Evolutionary conservation across 495 filamentous ascomycete genomes (phyloP).

Genomic region (Massariosphaeria phaeospora): DNA sequence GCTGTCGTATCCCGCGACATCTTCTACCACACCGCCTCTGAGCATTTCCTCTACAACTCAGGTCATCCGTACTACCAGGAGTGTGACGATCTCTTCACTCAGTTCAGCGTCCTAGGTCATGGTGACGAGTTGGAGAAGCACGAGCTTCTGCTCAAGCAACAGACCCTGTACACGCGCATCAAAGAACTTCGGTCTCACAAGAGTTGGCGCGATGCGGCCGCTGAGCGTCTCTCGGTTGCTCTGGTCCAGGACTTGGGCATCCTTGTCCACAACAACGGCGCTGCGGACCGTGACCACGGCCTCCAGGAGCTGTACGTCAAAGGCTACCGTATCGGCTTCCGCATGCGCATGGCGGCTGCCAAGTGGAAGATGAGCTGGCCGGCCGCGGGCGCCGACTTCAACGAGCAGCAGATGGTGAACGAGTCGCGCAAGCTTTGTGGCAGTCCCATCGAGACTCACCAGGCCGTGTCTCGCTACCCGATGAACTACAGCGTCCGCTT

Average conservation of each 20-base stretch:
- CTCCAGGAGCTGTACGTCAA: conserved; percentile 13
- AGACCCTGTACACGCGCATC: conserved; percentile 6
- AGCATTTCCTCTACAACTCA: conserved; percentile 8
- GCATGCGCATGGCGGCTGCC: conserved; percentile 13
- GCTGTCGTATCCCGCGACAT: conserved; percentile 7
- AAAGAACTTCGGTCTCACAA: background rate
- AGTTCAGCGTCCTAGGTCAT: background rate
- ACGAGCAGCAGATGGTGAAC: conserved; percentile 5
- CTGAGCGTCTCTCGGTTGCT: background rate
- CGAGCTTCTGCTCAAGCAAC: background rate
- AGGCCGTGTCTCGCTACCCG: background rate
- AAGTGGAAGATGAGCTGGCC: conserved; percentile 16
- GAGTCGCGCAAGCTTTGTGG: conserved; percentile 8
- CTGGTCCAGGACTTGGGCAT: background rate
- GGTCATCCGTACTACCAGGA: background rate
- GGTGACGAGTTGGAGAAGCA: background rate
- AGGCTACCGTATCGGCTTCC: conserved; percentile 20
- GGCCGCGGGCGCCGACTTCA: background rate
- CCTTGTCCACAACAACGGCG: background rate
- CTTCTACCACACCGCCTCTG: background rate
- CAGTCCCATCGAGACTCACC: background rate
- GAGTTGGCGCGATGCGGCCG: background rate
- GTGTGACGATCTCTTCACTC: background rate
- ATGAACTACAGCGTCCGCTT: conserved; percentile 8
- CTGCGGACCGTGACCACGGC: background rate